phyloP scores from a whole-genome alignment of 2,329 filamentous ascomycete species.

The Sarocladium strictum region DNA sequence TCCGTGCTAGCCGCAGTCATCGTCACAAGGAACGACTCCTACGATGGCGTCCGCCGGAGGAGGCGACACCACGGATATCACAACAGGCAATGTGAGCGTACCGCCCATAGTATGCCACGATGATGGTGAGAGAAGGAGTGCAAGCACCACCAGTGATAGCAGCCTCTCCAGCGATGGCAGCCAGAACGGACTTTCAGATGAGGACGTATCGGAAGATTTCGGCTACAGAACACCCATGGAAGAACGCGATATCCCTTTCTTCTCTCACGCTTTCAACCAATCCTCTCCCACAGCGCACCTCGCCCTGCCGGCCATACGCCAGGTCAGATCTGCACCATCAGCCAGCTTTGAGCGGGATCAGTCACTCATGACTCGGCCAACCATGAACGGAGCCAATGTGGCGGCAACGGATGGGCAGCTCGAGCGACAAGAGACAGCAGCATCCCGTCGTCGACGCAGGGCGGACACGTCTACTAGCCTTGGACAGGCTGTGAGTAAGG shows the following conservation, averaged over 20 bases:
- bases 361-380: not conserved
- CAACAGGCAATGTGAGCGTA: not conserved
- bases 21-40: not conserved
- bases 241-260: conserved; percentile 4
- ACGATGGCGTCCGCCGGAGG: not conserved
- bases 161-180: not conserved
- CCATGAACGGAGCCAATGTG: not conserved
- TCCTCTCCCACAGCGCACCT: not conserved
- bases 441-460: not conserved
- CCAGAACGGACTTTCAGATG: not conserved
- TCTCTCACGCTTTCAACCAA: not conserved
- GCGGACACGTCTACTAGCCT: conserved; percentile 16
- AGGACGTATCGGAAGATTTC: not conserved
- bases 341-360: not conserved
- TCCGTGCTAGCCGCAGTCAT: not conserved
- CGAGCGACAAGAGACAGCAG: not conserved
- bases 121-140: not conserved
- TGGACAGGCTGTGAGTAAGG: conserved; percentile 28
- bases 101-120: not conserved
- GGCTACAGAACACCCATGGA: conserved; percentile 5
- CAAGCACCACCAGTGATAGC: not conserved
- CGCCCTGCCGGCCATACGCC: not conserved
- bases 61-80: not conserved
- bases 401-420: not conserved
- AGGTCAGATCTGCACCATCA: conserved; percentile 1